These are phyloP conservation scores for Zygosaccharomyces pseudobailii DNA, from an alignment of 1,139 yeast species.

Conservation along the genomic window DNA sequence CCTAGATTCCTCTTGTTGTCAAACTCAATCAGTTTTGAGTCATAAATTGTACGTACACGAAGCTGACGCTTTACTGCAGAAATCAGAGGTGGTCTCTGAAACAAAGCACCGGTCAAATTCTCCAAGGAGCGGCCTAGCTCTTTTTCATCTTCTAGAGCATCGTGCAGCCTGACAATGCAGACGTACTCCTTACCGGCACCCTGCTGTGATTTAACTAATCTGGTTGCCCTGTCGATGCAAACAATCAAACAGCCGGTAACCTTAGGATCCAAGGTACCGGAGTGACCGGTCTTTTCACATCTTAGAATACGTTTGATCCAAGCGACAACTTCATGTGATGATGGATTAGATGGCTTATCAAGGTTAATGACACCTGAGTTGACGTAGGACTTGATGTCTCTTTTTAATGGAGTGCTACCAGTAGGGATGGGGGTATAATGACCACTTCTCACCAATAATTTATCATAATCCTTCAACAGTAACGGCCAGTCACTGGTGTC, in stretches of 20 bases:
- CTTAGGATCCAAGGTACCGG: conserved; percentile 98
- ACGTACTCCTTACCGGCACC: conserved; percentile 99
- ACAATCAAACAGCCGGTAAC: conserved; percentile 98
- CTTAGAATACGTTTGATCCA: conserved; percentile 96
- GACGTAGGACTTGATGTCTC: conserved; percentile 85
- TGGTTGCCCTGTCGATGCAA: conserved; percentile 96
- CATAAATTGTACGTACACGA: conserved; percentile 97
- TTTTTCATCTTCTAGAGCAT: conserved; percentile 83
- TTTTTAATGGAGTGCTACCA: conserved; percentile 90
- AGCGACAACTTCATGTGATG: conserved; percentile 98
- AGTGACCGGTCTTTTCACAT: conserved; percentile 96
- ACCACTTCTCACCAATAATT: conserved; percentile 88
- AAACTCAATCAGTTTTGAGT: conserved; percentile 89
- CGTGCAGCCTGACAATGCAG: conserved; percentile 94
- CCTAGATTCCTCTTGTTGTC: conserved; percentile 96
- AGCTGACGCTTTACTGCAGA: conserved; percentile 98
- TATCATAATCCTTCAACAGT: conserved; percentile 87
- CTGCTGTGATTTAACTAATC: conserved; percentile 96
- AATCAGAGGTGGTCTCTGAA: conserved; percentile 98
- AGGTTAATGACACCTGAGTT: conserved; percentile 94
- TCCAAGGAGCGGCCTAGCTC: conserved; percentile 85
- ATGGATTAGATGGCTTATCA: conserved; percentile 97
- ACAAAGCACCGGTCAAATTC: conserved; percentile 94
- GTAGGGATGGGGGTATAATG: conserved; percentile 96
- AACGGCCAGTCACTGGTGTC: conserved; percentile 96